Evolutionary conservation across 768 basidiomycete genomes (phyloP).

Genomic region (Boletus rufocinnamomeus): DNA sequence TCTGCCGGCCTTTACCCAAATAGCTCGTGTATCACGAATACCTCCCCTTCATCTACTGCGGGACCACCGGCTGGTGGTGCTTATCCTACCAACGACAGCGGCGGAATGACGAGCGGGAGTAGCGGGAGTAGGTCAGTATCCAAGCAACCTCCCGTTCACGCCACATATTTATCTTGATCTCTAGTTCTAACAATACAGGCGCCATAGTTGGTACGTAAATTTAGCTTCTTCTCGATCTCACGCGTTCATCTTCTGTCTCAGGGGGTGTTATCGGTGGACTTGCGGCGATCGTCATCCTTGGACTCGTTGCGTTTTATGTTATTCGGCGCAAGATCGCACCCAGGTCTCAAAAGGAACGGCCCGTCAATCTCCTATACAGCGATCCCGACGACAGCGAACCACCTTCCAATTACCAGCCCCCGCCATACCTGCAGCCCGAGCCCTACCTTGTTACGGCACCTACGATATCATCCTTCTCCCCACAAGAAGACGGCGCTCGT

Average conservation of each 20-base stretch:
- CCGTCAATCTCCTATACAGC: slow-evolving; percentile 64
- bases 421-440: slow-evolving; percentile 73
- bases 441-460: slow-evolving; percentile 74
- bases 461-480: slow-evolving; percentile 44
- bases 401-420: slow-evolving; percentile 48
- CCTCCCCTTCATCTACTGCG: slow-evolving; percentile 76
- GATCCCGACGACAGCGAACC: slow-evolving; percentile 54
- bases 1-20: slow-evolving; percentile 50
- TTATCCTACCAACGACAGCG: slow-evolving; percentile 58
- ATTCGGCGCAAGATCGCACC: slow-evolving; percentile 47
- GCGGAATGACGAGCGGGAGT: slow-evolving; percentile 33
- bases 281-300: slow-evolving; percentile 44
- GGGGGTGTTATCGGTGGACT: slow-evolving; percentile 62
- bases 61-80: slow-evolving; percentile 74
- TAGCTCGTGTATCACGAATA: slow-evolving; percentile 53
- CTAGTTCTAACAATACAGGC: slow-evolving; percentile 42
- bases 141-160: not conserved
- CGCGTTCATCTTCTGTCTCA: slow-evolving; percentile 19
- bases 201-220: slow-evolving; percentile 49
- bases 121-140: slow-evolving; percentile 31
- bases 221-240: not conserved
- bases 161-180: slow-evolving; percentile 4
- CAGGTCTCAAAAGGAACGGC: slow-evolving; percentile 52
- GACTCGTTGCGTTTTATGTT: slow-evolving; percentile 49
- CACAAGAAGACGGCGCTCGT: slow-evolving; percentile 29